These are phyloP conservation scores for Fusarium albidum DNA, from an alignment of 2,329 filamentous ascomycete species.

Conservation along the genomic window DNA sequence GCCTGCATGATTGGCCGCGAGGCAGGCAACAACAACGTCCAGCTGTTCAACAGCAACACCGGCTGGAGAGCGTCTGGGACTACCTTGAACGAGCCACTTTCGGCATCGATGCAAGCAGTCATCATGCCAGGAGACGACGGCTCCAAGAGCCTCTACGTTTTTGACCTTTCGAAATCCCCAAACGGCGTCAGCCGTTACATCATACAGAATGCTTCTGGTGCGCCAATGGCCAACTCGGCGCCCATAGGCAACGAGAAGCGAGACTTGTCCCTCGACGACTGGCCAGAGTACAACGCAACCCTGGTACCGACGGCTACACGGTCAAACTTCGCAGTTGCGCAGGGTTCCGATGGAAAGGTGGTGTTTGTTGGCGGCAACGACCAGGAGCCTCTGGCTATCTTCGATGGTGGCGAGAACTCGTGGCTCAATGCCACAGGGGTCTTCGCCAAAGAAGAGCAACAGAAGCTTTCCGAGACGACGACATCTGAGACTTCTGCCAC, in stretches of 20 bases:
- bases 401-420: constrained; percentile 76
- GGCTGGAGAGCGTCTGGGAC: constrained; percentile 75
- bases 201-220: constrained; percentile 69
- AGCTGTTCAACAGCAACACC: constrained; percentile 69
- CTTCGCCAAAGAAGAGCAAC: too few relatives aligned
- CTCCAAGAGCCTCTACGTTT: constrained; percentile 81
- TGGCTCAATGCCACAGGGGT: constrained; percentile 69
- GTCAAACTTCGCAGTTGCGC: constrained; percentile 75
- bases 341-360: constrained; percentile 70
- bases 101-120: constrained; percentile 64
- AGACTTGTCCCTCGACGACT: constrained; percentile 66
- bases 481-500: constrained; percentile 38
- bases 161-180: constrained; percentile 77
- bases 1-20: constrained; percentile 79
- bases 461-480: neutral
- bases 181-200: constrained; percentile 78
- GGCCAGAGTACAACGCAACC: constrained; percentile 81
- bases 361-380: constrained; percentile 80
- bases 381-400: constrained; percentile 76
- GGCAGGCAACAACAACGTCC: constrained; percentile 68
- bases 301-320: constrained; percentile 71
- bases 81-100: constrained; percentile 66
- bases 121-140: constrained; percentile 77
- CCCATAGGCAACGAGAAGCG: constrained; percentile 48
- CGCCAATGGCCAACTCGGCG: constrained; percentile 55